Percentiles rank a stretch among this genome's conserved stretches.
Conservation (phyloP, 1,284 basidiomycete species). For the Puccinia novopanici region DNA sequence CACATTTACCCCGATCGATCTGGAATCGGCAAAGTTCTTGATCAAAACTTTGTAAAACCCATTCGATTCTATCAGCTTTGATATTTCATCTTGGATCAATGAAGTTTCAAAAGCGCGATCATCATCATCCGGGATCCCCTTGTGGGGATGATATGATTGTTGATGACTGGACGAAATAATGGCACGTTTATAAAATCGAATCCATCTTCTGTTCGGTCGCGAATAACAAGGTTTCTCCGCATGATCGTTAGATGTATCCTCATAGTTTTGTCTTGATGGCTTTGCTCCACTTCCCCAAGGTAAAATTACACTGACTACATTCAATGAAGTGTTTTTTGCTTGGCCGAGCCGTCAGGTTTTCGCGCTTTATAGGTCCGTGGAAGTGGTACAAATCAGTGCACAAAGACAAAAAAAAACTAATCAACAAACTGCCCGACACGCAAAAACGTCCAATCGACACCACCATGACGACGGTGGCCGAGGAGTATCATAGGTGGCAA, state of each 20-base stretch:
- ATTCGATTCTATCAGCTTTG: slow-evolving; percentile 19
- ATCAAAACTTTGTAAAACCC: slow-evolving; percentile 33
- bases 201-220: background rate
- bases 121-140: background rate
- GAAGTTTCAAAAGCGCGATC: background rate
- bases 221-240: background rate
- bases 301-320: slow-evolving; percentile 17
- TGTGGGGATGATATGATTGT: background rate
- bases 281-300: slow-evolving; percentile 14
- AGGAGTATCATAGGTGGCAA: too few relatives aligned
- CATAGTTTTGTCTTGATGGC: background rate
- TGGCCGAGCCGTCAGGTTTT: background rate
- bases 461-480: too few relatives aligned
- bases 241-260: background rate
- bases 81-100: slow-evolving; percentile 21
- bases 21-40: slow-evolving; percentile 1
- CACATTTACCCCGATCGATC: slow-evolving; percentile 1
- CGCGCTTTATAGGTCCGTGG: background rate
- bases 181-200: slow-evolving; percentile 33
- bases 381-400: background rate
- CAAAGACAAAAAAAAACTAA: background rate
- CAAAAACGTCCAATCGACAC: background rate
- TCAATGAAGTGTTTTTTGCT: slow-evolving; percentile 2
- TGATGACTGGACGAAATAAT: background rate
- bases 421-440: background rate